A percentile compares a stretch with the other conserved stretches of the same genome.
Evolutionary conservation across 208 protist genomes (phyloP).

Genomic region (Polymyxa betae): DNA sequence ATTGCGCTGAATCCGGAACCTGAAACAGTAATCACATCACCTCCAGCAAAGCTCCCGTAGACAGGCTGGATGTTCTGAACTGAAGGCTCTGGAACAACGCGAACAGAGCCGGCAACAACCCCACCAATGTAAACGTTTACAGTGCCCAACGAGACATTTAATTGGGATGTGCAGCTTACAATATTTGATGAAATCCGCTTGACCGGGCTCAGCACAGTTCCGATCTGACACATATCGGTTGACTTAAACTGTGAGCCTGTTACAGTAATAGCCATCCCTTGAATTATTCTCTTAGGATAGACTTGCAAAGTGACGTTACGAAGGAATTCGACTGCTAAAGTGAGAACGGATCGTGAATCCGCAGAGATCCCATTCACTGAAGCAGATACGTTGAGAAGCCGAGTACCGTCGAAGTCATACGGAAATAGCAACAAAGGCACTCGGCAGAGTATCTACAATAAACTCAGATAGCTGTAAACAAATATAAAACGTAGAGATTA

Average conservation of each 20-base stretch:
- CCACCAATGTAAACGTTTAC: neutral
- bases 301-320: too few species aligned
- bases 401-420: too few species aligned
- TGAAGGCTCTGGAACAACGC: neutral
- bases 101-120: neutral
- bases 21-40: neutral
- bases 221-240: neutral
- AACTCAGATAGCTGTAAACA: too few species aligned
- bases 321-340: too few species aligned
- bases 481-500: too few species aligned
- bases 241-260: neutral
- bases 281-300: neutral
- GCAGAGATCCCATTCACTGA: conserved; percentile 35
- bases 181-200: too few species aligned
- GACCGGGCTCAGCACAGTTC: too few species aligned
- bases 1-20: neutral
- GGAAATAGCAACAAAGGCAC: too few species aligned
- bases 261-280: neutral
- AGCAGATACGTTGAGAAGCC: neutral
- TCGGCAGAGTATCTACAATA: too few species aligned
- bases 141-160: too few species aligned
- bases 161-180: too few species aligned
- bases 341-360: neutral
- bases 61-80: neutral
- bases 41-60: neutral